Conservation (phyloP, 805 yeast genomes). For the Kazachstania taianensis region DNA sequence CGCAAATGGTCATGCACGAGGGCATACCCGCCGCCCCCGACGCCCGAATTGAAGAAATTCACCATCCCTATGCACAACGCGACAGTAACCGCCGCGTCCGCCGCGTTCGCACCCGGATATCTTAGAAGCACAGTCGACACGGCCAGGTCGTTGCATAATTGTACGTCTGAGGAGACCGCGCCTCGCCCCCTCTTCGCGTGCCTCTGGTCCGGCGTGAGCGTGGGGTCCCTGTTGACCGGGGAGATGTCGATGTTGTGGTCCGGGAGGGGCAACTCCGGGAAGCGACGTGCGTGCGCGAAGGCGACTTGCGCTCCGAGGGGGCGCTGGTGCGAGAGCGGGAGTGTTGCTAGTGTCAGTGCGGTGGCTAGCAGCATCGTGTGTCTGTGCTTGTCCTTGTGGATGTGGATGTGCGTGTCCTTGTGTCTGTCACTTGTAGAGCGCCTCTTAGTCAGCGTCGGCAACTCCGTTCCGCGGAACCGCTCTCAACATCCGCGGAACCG, state of each 20-base stretch:
- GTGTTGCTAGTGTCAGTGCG: not conserved
- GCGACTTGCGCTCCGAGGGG: not conserved
- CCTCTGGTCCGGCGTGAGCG: constrained; percentile 27
- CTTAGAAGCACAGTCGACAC: constrained; percentile 20
- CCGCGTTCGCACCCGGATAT: constrained; percentile 59
- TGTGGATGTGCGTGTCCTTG: no score
- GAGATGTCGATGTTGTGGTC: constrained; percentile 32
- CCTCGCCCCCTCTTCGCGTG: constrained; percentile 22
- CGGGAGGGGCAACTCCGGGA: not conserved
- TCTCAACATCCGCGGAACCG: no score
- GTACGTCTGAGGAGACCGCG: constrained; percentile 32
- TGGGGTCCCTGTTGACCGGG: constrained; percentile 30
- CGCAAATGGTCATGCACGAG: constrained; percentile 16
- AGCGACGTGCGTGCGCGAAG: not conserved
- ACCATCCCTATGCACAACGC: constrained; percentile 81
- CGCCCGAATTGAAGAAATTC: constrained; percentile 76
- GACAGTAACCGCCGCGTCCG: constrained; percentile 86
- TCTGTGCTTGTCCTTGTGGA: no score
- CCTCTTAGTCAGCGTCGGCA: no score
- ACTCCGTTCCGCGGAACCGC: no score
- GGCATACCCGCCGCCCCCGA: constrained; percentile 88
- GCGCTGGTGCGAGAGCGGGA: not conserved
- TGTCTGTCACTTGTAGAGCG: no score
- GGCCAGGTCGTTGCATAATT: constrained; percentile 26
- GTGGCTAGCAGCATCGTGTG: not conserved